Evolutionary conservation across 129 eudicot species (phyloP), one percentile per base, ranked within the genome.

Genomic region (Ambrosia artemisiifolia): DNA sequence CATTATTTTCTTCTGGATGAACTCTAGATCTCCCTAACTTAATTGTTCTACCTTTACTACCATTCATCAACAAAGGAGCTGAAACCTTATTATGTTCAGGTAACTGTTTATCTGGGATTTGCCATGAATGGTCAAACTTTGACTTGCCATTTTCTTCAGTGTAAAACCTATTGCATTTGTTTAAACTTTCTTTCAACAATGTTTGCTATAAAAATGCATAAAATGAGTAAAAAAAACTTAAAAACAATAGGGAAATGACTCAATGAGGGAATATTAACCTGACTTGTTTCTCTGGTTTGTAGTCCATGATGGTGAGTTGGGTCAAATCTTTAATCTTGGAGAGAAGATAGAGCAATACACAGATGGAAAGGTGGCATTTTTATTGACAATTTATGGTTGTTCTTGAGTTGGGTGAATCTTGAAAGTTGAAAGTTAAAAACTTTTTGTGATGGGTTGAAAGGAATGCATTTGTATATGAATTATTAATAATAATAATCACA

Each of bases 211-310:
- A 60, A 32, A 7, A 79, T 20, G 62, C 47, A 34, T 35, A 69
- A 69, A 24, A 49, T 14, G 8, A 43, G 16, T n/a, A n/a, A 24
- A 0, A 1, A 24, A 24, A 24, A 24, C 28, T 24, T 14, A 8
- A 65, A 47, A 4, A 46, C 24, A 20, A 75, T 19, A 50, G 44
- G 4, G 46, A 67, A 12, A 19, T n/a, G n/a, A n/a, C n/a, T n/a
- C n/a, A n/a, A n/a, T 20, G 66, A 36, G 14, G 13, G 7, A 59
- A 33, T 5, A 7, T 17, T 66, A 65, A 91, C 97, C 96, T 88
- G 62, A 88, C 93, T 59, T 71, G 85, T 79, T 79, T 88, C 75
- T 84, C 96, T 67, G 72, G 73, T 77, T 81, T 81, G 79, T 65
- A 81, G 38, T 80, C 87, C 97, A 91, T 91, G 77, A 63, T 71